Conservation (phyloP, 768 basidiomycete species). For the Dentipellis fragilis region DNA sequence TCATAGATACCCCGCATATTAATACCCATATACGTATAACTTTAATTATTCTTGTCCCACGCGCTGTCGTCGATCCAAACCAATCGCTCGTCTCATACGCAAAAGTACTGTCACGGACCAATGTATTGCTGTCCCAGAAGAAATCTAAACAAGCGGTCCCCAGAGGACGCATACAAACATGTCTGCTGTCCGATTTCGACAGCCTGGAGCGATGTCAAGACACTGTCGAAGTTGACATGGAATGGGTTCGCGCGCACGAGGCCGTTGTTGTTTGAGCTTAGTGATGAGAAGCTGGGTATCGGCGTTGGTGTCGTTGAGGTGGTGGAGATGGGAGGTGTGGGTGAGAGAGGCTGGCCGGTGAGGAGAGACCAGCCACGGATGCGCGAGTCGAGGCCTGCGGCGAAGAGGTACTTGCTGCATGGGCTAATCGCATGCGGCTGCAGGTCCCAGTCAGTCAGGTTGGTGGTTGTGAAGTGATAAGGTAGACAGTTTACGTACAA, state of each 20-base stretch:
- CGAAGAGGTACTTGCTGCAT: slow-evolving; percentile 48
- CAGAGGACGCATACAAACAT: slow-evolving; percentile 13
- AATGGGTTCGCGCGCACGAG: slow-evolving; percentile 1
- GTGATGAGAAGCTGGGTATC: too few relatives aligned
- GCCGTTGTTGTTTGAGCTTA: neutral
- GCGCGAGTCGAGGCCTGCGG: slow-evolving; percentile 54
- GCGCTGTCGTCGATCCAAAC: too few relatives aligned
- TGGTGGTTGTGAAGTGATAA: neutral
- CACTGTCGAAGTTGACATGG: slow-evolving; percentile 2
- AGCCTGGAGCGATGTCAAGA: slow-evolving; percentile 9
- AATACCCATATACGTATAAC: too few relatives aligned
- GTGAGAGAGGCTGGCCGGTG: slow-evolving; percentile 34
- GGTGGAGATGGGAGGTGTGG: slow-evolving; percentile 8
- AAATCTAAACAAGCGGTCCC: slow-evolving; percentile 7
- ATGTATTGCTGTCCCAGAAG: slow-evolving; percentile 3
- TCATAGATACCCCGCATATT: too few relatives aligned
- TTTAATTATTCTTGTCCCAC: too few relatives aligned
- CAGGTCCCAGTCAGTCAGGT: neutral
- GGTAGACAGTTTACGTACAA: slow-evolving; percentile 30
- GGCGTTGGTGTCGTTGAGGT: too few relatives aligned
- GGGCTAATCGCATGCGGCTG: slow-evolving; percentile 59
- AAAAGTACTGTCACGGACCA: neutral
- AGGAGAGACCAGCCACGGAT: slow-evolving; percentile 63
- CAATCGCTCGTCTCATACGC: too few relatives aligned
- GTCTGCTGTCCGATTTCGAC: slow-evolving; percentile 3